phyloP scores from a whole-genome alignment of 495 filamentous ascomycete species.

The Aspergillus indologenus region DNA sequence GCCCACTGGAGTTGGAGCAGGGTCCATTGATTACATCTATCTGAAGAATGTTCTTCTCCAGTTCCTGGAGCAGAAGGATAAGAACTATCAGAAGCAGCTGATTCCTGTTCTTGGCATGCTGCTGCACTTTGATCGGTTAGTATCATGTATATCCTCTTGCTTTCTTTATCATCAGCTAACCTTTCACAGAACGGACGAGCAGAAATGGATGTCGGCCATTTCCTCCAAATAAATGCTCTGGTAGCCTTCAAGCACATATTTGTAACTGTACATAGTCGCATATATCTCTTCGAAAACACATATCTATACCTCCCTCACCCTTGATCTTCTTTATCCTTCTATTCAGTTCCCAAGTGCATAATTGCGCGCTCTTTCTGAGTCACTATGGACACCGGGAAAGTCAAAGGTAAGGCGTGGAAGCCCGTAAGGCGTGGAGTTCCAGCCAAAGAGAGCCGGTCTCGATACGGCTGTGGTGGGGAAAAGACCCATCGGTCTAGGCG shows the following conservation, averaged over 20 bases:
- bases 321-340: neutral
- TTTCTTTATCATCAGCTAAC: slow-evolving; percentile 16
- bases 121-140: slow-evolving; percentile 87
- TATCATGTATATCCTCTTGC: slow-evolving; percentile 1
- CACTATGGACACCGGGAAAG: neutral
- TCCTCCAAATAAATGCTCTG: slow-evolving; percentile 39
- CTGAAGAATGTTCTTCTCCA: slow-evolving; percentile 93
- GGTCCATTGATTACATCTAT: slow-evolving; percentile 72
- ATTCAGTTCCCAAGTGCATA: neutral
- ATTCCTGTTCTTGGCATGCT: slow-evolving; percentile 89
- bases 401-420: neutral
- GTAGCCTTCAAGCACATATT: slow-evolving; percentile 1
- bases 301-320: neutral
- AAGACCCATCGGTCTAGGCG: neutral
- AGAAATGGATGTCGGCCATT: slow-evolving; percentile 85
- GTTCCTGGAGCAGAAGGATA: slow-evolving; percentile 92
- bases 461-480: neutral
- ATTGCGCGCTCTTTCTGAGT: neutral
- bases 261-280: slow-evolving; percentile 14
- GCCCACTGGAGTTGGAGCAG: slow-evolving; percentile 27
- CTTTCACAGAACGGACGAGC: slow-evolving; percentile 66
- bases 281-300: neutral
- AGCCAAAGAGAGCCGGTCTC: neutral
- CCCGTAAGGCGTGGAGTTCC: neutral
- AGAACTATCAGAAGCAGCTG: slow-evolving; percentile 82